Evolutionary conservation across 768 basidiomycete genomes (phyloP).

Genomic region (Cystobasidium tubakii): DNA sequence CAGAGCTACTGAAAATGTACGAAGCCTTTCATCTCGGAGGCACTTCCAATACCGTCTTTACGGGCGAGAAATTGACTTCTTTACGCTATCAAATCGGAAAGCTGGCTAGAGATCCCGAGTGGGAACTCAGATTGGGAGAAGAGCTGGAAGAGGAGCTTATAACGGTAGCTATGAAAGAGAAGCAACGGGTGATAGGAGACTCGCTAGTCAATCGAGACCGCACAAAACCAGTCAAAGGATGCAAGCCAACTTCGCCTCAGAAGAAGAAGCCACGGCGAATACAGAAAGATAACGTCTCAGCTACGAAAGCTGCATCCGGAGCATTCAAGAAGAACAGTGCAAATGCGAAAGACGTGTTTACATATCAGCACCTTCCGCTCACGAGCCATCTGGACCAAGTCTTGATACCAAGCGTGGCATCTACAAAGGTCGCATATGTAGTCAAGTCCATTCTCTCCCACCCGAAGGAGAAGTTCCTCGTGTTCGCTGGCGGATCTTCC

Average conservation of each 20-base stretch:
- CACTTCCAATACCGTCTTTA: neutral
- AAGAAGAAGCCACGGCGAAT: neutral
- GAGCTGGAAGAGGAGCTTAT: conserved; percentile 34
- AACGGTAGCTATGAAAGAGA: conserved; percentile 22
- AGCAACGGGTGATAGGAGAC: neutral
- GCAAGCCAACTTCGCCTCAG: neutral
- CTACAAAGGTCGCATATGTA: conserved; percentile 29
- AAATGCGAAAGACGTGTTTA: neutral
- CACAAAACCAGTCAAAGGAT: neutral
- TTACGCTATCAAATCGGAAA: conserved; percentile 20
- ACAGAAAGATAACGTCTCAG: neutral
- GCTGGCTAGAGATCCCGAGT: conserved; percentile 11
- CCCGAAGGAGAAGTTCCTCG: conserved; percentile 35
- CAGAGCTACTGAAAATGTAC: conserved; percentile 37
- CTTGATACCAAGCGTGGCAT: conserved; percentile 2
- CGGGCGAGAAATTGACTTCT: conserved; percentile 11
- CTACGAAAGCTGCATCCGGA: conserved; percentile 15
- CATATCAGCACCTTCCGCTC: conserved; percentile 13
- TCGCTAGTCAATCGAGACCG: neutral
- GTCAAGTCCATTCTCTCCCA: neutral
- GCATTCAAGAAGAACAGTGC: conserved; percentile 14
- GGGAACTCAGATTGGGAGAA: conserved; percentile 5
- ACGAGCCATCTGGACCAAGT: neutral
- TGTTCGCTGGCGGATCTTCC: conserved; percentile 30
- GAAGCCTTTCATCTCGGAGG: conserved; percentile 28